Evolutionary conservation across 140 eudicot genomes (phyloP).

Genomic region (Ambrosia hybrid): DNA sequence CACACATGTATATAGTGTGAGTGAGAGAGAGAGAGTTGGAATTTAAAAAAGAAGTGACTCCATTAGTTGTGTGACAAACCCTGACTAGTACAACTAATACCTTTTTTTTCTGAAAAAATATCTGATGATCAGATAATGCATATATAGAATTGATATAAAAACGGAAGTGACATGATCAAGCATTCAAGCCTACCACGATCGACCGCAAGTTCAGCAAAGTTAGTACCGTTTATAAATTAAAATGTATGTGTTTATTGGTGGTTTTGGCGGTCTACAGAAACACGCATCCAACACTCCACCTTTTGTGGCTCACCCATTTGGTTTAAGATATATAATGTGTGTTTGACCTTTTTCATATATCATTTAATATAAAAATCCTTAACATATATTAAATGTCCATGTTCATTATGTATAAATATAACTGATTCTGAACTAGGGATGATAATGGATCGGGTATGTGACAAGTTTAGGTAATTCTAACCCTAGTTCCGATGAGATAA

Average conservation of each 20-base stretch:
- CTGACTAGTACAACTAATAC: not conserved
- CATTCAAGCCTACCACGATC: not conserved
- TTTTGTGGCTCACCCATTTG: not conserved
- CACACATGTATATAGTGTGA: too few species aligned
- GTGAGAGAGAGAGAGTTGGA: too few species aligned
- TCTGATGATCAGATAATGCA: not conserved
- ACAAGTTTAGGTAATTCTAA: too few species aligned
- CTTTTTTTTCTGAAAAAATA: not conserved
- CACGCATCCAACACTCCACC: not conserved
- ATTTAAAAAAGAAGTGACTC: too few species aligned
- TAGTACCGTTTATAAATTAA: not conserved
- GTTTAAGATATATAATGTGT: not conserved
- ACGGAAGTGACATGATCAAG: not conserved
- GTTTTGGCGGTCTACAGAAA: not conserved
- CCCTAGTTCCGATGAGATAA: too few species aligned
- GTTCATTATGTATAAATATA: too few species aligned
- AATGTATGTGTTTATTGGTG: conserved; percentile 1
- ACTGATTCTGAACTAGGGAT: too few species aligned
- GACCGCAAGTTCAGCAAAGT: not conserved
- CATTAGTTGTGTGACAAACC: too few species aligned
- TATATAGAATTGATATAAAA: not conserved
- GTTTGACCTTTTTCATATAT: conserved; percentile 1
- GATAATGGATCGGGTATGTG: too few species aligned
- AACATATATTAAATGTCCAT: too few species aligned
- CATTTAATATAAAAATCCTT: too few species aligned